phyloP scores from a whole-genome alignment of 495 filamentous ascomycete species.

The Wilcoxina mikolae region DNA sequence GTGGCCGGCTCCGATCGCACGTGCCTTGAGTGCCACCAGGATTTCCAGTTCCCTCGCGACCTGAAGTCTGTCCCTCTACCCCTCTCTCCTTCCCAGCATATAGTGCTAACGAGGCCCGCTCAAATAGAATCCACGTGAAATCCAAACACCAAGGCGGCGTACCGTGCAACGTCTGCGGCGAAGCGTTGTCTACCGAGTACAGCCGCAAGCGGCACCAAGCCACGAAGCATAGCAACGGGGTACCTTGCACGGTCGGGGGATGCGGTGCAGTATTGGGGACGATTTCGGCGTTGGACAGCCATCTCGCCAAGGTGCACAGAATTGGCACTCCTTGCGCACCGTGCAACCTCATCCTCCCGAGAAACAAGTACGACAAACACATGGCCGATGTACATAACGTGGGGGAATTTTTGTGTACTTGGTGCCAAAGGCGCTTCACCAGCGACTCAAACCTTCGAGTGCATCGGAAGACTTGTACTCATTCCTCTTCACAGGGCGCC shows the following conservation, averaged over 20 bases:
- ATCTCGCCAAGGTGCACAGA: neutral
- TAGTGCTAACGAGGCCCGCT: neutral
- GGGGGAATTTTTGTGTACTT: neutral
- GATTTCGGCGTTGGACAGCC: neutral
- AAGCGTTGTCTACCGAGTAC: neutral
- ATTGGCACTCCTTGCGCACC: neutral
- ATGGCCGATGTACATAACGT: neutral
- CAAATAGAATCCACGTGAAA: neutral
- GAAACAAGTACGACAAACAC: neutral
- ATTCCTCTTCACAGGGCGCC: neutral
- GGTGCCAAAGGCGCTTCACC: neutral
- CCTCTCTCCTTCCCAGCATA: neutral
- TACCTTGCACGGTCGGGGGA: neutral
- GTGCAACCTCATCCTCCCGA: neutral
- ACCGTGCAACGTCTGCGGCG: neutral
- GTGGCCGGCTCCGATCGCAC: neutral
- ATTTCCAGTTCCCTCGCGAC: neutral
- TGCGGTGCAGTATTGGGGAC: neutral
- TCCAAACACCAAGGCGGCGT: neutral
- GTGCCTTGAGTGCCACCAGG: neutral
- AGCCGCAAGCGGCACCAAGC: neutral
- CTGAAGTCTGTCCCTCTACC: neutral
- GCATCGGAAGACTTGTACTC: neutral
- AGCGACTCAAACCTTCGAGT: neutral
- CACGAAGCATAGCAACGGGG: neutral